Percentiles rank a stretch among this genome's conserved stretches.
These are phyloP conservation scores for Setaria italica DNA, from an alignment of 202 grass and related monocot genomes.

Conservation along the genomic window DNA sequence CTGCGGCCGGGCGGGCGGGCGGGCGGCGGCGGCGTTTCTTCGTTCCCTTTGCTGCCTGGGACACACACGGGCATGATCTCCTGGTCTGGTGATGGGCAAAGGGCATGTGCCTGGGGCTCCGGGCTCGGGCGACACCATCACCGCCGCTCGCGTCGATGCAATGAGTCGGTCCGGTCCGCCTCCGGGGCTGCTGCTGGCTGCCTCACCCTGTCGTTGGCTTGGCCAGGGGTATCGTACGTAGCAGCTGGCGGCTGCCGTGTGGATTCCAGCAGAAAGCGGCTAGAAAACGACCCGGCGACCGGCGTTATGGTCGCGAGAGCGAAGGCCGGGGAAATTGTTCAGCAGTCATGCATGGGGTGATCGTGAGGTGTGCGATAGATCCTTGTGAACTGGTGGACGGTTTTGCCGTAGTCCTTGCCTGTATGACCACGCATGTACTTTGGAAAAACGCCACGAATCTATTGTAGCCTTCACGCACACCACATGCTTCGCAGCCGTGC, in stretches of 20 bases:
- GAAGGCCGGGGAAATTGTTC: neutral
- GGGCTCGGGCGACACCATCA: neutral
- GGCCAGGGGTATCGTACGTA: neutral
- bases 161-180: conserved; percentile 35
- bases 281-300: conserved; percentile 18
- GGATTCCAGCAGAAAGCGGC: neutral
- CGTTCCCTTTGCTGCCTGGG: neutral
- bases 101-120: neutral
- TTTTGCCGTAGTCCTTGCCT: neutral
- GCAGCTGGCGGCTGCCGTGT: neutral
- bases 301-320: neutral
- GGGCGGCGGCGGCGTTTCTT: neutral
- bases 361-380: neutral
- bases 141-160: conserved; percentile 13
- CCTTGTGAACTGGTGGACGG: neutral
- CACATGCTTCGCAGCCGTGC: neutral
- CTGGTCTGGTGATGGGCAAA: neutral
- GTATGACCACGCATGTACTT: neutral
- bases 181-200: neutral
- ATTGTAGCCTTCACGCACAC: neutral
- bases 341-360: neutral
- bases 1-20: neutral
- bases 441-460: neutral
- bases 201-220: neutral
- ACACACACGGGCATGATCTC: conserved; percentile 10